Conservation (phyloP, 2,329 filamentous ascomycete genomes). For the Coniochaeta prunicola region DNA sequence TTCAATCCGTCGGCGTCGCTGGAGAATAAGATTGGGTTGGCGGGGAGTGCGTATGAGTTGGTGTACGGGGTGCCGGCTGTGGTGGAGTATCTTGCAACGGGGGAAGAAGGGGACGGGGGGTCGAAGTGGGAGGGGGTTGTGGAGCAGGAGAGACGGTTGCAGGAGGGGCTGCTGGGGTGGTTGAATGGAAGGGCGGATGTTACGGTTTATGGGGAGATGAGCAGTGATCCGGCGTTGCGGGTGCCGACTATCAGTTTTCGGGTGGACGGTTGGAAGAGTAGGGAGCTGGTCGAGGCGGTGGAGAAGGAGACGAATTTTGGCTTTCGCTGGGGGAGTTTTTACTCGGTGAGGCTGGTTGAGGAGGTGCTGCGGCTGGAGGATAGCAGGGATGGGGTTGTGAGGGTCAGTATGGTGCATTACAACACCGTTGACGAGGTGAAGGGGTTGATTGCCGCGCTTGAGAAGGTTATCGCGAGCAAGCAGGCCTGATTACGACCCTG, state of each 20-base stretch:
- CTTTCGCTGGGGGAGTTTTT: constrained; percentile 57
- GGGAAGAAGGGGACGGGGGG: constrained; percentile 16
- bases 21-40: constrained; percentile 60
- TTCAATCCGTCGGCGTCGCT: constrained; percentile 57
- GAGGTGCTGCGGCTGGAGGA: constrained; percentile 48
- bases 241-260: constrained; percentile 60
- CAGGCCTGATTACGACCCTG: neutral
- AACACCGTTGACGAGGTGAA: constrained; percentile 57
- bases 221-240: constrained; percentile 35
- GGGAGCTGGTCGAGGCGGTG: constrained; percentile 46
- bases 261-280: constrained; percentile 42
- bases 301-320: constrained; percentile 49
- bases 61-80: constrained; percentile 55
- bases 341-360: constrained; percentile 49
- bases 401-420: constrained; percentile 60
- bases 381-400: constrained; percentile 47
- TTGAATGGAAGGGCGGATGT: constrained; percentile 41
- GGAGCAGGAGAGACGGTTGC: constrained; percentile 49
- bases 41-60: constrained; percentile 65
- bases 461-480: constrained; percentile 31
- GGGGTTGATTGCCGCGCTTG: constrained; percentile 42
- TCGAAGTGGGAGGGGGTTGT: constrained; percentile 40
- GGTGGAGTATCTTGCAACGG: constrained; percentile 48
- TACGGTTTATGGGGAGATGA: constrained; percentile 48
- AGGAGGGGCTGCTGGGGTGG: constrained; percentile 48